Evolutionary conservation across 768 basidiomycete genomes (phyloP).

Genomic region (Cystoderma amianthinum): DNA sequence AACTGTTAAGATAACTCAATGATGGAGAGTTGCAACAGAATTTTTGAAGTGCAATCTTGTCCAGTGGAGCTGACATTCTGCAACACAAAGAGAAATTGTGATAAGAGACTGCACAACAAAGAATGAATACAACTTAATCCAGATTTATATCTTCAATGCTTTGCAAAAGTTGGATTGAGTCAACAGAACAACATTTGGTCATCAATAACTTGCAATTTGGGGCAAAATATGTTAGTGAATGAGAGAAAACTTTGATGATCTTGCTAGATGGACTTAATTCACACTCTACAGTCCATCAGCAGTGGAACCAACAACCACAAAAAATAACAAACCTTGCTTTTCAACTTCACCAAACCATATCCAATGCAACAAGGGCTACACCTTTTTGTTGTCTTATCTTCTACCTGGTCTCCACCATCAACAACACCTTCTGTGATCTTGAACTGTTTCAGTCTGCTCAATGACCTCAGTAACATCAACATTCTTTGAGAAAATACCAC

Average conservation of each 20-base stretch:
- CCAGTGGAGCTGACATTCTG: slow-evolving; percentile 69
- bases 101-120: slow-evolving; percentile 77
- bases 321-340: slow-evolving; percentile 47
- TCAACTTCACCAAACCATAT: slow-evolving; percentile 68
- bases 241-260: slow-evolving; percentile 76
- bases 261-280: slow-evolving; percentile 75
- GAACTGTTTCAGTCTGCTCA: slow-evolving; percentile 87
- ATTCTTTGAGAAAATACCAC: slow-evolving; percentile 92
- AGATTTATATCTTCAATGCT: slow-evolving; percentile 65
- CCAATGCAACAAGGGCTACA: slow-evolving; percentile 73
- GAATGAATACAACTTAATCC: slow-evolving; percentile 85
- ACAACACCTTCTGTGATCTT: slow-evolving; percentile 97
- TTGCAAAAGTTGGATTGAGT: slow-evolving; percentile 68
- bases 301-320: slow-evolving; percentile 1
- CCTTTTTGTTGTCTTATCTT: slow-evolving; percentile 84
- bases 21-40: slow-evolving; percentile 60
- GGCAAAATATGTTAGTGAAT: slow-evolving; percentile 64
- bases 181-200: slow-evolving; percentile 80
- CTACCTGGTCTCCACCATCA: slow-evolving; percentile 96
- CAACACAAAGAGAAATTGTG: slow-evolving; percentile 64
- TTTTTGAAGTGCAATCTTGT: slow-evolving; percentile 76
- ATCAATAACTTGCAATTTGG: slow-evolving; percentile 54
- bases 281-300: slow-evolving; percentile 46
- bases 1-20: slow-evolving; percentile 34
- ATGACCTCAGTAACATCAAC: slow-evolving; percentile 96